Conservation (phyloP, 306 rosid genomes). For the Delonix regia region DNA sequence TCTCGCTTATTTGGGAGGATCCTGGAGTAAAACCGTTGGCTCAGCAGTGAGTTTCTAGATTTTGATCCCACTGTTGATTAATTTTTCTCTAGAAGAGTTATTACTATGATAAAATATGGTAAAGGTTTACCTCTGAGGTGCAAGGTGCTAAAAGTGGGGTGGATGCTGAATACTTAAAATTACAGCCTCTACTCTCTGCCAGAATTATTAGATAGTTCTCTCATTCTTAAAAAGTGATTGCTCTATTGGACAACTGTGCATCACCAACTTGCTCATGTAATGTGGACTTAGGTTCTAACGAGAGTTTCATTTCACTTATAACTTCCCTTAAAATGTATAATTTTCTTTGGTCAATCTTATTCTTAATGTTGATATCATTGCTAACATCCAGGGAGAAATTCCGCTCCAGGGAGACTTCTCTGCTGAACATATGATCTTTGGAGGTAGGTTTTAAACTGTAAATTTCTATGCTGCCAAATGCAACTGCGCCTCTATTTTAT, state of each 20-base stretch:
- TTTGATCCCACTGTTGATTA: not conserved
- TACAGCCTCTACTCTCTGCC: constrained; percentile 6
- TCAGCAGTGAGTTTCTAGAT: constrained; percentile 68
- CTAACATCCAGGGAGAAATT: constrained; percentile 78
- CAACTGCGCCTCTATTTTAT: constrained; percentile 1
- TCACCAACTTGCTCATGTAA: constrained; percentile 4
- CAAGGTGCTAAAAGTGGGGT: not conserved
- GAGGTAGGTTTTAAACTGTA: constrained; percentile 60
- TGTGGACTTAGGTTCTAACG: constrained; percentile 19
- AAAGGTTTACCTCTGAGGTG: not conserved
- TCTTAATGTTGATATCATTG: constrained; percentile 34
- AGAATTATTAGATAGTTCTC: constrained; percentile 5
- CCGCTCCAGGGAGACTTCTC: constrained; percentile 98
- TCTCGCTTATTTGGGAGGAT: constrained; percentile 93
- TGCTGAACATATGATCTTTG: constrained; percentile 98
- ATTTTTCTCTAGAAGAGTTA: not conserved
- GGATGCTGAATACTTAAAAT: not conserved
- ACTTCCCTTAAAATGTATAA: constrained; percentile 23
- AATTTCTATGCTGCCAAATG: constrained; percentile 34
- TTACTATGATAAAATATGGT: not conserved
- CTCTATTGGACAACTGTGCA: constrained; percentile 22
- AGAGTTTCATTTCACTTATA: not conserved
- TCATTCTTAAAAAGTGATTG: not conserved
- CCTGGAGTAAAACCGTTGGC: constrained; percentile 89
- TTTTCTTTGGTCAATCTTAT: constrained; percentile 31